Evolutionary conservation across 768 basidiomycete genomes (phyloP).

Genomic region (Cyclocybe aegerita): DNA sequence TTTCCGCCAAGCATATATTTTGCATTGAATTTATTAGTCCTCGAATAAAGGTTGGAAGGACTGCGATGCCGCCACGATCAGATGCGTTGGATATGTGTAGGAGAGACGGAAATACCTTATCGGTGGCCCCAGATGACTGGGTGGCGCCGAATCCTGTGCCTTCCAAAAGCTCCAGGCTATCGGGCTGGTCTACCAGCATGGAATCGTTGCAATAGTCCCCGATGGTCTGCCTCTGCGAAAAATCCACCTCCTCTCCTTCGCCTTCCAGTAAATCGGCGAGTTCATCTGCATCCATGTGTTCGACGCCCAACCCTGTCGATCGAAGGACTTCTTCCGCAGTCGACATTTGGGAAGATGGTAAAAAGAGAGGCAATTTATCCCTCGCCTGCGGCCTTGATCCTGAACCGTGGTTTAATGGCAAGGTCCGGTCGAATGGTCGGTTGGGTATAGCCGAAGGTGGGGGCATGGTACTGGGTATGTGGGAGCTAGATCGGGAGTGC

Average conservation of each 20-base stretch:
- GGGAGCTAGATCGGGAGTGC: slow-evolving; percentile 22
- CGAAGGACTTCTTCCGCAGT: slow-evolving; percentile 50
- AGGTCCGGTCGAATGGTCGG: slow-evolving; percentile 1
- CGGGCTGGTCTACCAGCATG: slow-evolving; percentile 21
- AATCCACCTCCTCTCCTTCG: slow-evolving; percentile 56
- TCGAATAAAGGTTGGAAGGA: slow-evolving; percentile 52
- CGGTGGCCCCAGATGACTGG: slow-evolving; percentile 30
- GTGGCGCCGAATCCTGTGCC: slow-evolving; percentile 39
- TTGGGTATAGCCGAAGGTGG: slow-evolving; percentile 32
- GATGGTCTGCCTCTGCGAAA: slow-evolving; percentile 21
- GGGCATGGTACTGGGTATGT: slow-evolving; percentile 36
- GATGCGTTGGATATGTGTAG: slow-evolving; percentile 1
- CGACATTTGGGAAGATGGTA: slow-evolving; percentile 61
- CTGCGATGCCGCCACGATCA: slow-evolving; percentile 18
- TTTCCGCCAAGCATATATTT: not conserved
- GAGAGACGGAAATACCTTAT: slow-evolving; percentile 27
- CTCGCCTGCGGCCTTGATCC: slow-evolving; percentile 22
- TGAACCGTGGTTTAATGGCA: not conserved
- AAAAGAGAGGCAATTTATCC: slow-evolving; percentile 40
- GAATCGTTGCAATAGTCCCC: slow-evolving; percentile 8
- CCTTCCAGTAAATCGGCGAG: slow-evolving; percentile 59
- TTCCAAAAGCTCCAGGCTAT: slow-evolving; percentile 36
- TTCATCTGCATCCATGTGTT: slow-evolving; percentile 64
- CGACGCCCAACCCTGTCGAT: slow-evolving; percentile 64
- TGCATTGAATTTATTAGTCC: slow-evolving; percentile 30